Percentiles rank a stretch among this genome's conserved stretches.
These are phyloP conservation scores for Paradendryphiella salina DNA, from an alignment of 2,329 filamentous ascomycete species.

Conservation along the genomic window DNA sequence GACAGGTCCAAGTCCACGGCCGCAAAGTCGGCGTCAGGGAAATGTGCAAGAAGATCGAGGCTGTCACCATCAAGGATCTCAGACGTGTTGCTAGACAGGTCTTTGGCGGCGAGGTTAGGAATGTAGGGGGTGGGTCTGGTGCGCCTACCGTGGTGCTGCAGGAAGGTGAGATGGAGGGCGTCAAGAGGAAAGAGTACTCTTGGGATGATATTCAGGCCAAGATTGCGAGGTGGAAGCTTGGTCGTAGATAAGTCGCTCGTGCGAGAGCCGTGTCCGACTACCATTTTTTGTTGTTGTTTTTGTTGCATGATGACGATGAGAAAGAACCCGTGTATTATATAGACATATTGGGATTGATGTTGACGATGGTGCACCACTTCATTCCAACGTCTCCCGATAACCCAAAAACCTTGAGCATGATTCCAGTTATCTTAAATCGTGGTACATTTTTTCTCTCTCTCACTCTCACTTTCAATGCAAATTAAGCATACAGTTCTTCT, in stretches of 20 bases:
- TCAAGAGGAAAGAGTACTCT: slow-evolving; percentile 67
- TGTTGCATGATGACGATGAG: background rate
- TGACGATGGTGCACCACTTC: no score
- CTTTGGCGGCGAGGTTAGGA: slow-evolving; percentile 74
- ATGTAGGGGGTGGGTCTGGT: slow-evolving; percentile 76
- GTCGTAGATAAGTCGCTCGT: slow-evolving; percentile 60
- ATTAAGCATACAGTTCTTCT: no score
- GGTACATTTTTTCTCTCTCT: no score
- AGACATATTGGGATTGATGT: background rate
- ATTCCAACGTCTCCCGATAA: no score
- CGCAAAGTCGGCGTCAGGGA: slow-evolving; percentile 87
- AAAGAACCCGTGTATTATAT: background rate
- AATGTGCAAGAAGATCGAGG: slow-evolving; percentile 88
- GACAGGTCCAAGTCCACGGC: slow-evolving; percentile 96
- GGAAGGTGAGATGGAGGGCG: slow-evolving; percentile 77
- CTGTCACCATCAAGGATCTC: slow-evolving; percentile 77
- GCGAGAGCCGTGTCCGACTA: no score
- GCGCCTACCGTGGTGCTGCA: slow-evolving; percentile 93
- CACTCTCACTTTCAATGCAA: no score
- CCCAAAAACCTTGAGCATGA: no score
- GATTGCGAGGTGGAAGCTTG: slow-evolving; percentile 82
- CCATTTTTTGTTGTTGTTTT: background rate
- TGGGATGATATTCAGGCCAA: slow-evolving; percentile 91
- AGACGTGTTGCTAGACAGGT: slow-evolving; percentile 78
- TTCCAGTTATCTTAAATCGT: no score